These are phyloP conservation scores for Priceomyces castillae DNA, from an alignment of 805 yeast species.

Conservation along the genomic window DNA sequence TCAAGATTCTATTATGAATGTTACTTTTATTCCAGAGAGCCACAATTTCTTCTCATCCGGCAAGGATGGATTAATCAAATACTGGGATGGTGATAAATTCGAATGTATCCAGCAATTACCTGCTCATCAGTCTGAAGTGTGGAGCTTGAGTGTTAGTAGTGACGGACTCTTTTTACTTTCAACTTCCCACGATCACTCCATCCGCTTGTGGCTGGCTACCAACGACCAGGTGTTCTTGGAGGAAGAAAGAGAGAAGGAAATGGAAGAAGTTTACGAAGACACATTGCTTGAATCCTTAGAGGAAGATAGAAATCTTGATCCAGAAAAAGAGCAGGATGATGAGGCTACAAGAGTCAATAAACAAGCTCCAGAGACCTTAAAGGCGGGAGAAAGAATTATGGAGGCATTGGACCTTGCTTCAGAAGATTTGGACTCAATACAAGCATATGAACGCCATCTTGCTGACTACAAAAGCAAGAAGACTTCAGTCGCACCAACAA, in stretches of 20 bases:
- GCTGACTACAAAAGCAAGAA: slow-evolving; percentile 38
- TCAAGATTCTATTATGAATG: slow-evolving; percentile 91
- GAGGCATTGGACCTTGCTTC: slow-evolving; percentile 87
- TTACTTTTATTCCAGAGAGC: slow-evolving; percentile 76
- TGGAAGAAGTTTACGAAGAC: slow-evolving; percentile 89
- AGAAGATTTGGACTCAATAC: slow-evolving; percentile 60
- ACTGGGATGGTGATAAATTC: slow-evolving; percentile 98
- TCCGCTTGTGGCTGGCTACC: slow-evolving; percentile 90
- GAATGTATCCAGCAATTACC: slow-evolving; percentile 85
- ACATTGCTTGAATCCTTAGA: slow-evolving; percentile 73
- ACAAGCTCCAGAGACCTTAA: slow-evolving; percentile 87
- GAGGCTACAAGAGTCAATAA: slow-evolving; percentile 66
- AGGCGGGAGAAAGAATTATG: slow-evolving; percentile 89
- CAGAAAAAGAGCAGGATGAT: slow-evolving; percentile 36
- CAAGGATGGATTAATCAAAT: slow-evolving; percentile 85
- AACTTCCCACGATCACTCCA: slow-evolving; percentile 89
- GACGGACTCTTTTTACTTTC: slow-evolving; percentile 73
- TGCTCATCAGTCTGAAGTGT: slow-evolving; percentile 87
- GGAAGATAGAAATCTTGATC: slow-evolving; percentile 36
- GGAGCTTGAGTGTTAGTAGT: slow-evolving; percentile 80
- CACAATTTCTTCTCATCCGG: slow-evolving; percentile 89
- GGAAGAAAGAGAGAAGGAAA: slow-evolving; percentile 93
- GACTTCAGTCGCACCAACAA: slow-evolving; percentile 48
- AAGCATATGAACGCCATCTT: slow-evolving; percentile 47
- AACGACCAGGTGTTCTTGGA: slow-evolving; percentile 95